These are phyloP conservation scores for Viola pubescens DNA, from an alignment of 441 rosid species.

Conservation along the genomic window DNA sequence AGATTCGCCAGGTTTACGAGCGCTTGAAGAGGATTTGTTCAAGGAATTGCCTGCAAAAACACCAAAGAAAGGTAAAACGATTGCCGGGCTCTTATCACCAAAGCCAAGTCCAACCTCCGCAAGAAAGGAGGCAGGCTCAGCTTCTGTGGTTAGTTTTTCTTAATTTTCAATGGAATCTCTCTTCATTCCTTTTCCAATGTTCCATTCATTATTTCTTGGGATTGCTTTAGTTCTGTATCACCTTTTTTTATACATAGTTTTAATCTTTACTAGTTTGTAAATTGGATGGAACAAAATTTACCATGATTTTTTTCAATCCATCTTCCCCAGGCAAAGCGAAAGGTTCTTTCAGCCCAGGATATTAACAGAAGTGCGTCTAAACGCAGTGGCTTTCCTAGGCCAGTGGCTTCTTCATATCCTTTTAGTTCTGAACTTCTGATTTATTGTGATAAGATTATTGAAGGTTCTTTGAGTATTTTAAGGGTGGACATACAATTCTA, in stretches of 20 bases:
- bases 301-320: slow-evolving; percentile 17
- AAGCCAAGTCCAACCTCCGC: slow-evolving; percentile 31
- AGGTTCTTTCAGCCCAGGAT: slow-evolving; percentile 42
- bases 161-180: background rate
- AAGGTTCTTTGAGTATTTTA: slow-evolving; percentile 9
- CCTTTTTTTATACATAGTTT: background rate
- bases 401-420: slow-evolving; percentile 83
- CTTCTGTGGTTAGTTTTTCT: slow-evolving; percentile 46
- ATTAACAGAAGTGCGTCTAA: slow-evolving; percentile 56
- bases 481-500: slow-evolving; percentile 3
- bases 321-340: slow-evolving; percentile 49
- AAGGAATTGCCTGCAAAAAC: slow-evolving; percentile 39
- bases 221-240: background rate
- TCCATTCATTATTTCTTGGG: background rate
- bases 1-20: slow-evolving; percentile 34
- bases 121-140: slow-evolving; percentile 22
- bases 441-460: background rate
- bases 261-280: background rate
- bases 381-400: slow-evolving; percentile 55
- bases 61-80: slow-evolving; percentile 27
- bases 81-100: slow-evolving; percentile 18
- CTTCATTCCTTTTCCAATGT: background rate
- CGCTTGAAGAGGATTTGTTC: slow-evolving; percentile 40
- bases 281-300: slow-evolving; percentile 6
- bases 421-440: slow-evolving; percentile 11